These are phyloP conservation scores for Neofusicoccum parvum DNA, from an alignment of 2,329 filamentous ascomycete genomes.

Conservation along the genomic window DNA sequence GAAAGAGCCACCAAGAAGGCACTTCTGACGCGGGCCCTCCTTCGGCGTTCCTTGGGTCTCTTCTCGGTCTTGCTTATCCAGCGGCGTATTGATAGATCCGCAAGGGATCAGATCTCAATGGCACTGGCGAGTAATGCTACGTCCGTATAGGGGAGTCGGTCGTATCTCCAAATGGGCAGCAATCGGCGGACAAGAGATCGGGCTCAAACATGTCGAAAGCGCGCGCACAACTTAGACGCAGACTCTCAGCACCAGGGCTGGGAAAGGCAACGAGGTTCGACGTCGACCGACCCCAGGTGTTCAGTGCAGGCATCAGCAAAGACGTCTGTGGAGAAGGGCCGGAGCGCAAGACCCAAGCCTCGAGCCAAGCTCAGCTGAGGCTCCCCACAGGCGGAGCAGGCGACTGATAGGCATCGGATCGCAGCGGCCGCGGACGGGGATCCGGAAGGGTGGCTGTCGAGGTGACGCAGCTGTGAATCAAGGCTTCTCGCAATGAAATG, in stretches of 20 bases:
- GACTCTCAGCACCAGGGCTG: no score
- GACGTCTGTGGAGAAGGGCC: neutral
- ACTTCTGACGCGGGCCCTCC: neutral
- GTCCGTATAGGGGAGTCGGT: neutral
- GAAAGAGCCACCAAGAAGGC: no score
- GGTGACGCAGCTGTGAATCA: neutral
- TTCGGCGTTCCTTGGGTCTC: neutral
- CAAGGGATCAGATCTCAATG: neutral
- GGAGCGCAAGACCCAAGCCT: neutral
- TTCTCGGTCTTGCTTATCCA: neutral
- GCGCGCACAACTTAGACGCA: no score
- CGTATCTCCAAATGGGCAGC: neutral
- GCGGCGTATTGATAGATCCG: neutral
- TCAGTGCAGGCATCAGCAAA: neutral
- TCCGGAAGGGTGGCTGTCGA: neutral
- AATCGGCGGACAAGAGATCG: neutral
- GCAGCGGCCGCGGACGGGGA: neutral
- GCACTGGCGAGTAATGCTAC: neutral
- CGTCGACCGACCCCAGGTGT: no score
- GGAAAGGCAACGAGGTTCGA: no score
- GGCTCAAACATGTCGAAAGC: no score
- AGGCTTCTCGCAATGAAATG: neutral
- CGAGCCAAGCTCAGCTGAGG: slow-evolving; percentile 6
- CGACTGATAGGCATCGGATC: neutral
- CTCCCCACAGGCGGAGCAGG: neutral